Conservation (phyloP, 805 yeast genomes). For the Peterozyma toletana region DNA sequence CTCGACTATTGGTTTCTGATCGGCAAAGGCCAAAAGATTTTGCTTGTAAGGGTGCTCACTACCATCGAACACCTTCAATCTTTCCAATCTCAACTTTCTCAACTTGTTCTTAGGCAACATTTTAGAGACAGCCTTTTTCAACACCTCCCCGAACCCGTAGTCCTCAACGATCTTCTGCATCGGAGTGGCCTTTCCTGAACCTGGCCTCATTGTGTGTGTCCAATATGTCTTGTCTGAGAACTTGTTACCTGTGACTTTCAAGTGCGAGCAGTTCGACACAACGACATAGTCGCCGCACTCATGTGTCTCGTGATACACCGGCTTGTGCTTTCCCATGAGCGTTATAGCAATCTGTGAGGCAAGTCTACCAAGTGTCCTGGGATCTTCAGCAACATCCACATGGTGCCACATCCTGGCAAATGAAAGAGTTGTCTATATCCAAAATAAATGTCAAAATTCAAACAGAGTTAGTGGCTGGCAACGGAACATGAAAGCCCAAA, state of each 20-base stretch:
- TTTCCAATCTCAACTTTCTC: conserved; percentile 69
- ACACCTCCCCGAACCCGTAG: conserved; percentile 82
- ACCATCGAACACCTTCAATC: conserved; percentile 85
- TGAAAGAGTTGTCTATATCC: conserved; percentile 54
- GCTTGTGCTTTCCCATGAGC: conserved; percentile 96
- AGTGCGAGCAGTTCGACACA: conserved; percentile 81
- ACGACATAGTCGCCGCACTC: conserved; percentile 98
- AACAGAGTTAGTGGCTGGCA: conserved; percentile 3
- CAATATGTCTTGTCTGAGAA: conserved; percentile 75
- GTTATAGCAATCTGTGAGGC: conserved; percentile 86
- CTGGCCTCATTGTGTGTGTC: conserved; percentile 87
- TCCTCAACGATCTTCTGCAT: conserved; percentile 71
- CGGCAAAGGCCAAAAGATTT: conserved; percentile 81
- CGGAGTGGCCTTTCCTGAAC: conserved; percentile 74
- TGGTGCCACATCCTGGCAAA: conserved; percentile 93
- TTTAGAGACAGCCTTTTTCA: conserved; percentile 84
- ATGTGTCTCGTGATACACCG: conserved; percentile 66
- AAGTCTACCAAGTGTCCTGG: conserved; percentile 83
- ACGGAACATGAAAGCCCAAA: too few species aligned
- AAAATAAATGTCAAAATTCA: background rate
- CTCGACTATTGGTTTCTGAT: conserved; percentile 52
- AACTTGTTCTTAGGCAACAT: conserved; percentile 93
- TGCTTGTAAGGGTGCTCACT: conserved; percentile 80
- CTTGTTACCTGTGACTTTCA: conserved; percentile 83
- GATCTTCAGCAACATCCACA: conserved; percentile 80